Evolutionary conservation across 495 filamentous ascomycete genomes (phyloP).

Genomic region (Penicillium canariense): DNA sequence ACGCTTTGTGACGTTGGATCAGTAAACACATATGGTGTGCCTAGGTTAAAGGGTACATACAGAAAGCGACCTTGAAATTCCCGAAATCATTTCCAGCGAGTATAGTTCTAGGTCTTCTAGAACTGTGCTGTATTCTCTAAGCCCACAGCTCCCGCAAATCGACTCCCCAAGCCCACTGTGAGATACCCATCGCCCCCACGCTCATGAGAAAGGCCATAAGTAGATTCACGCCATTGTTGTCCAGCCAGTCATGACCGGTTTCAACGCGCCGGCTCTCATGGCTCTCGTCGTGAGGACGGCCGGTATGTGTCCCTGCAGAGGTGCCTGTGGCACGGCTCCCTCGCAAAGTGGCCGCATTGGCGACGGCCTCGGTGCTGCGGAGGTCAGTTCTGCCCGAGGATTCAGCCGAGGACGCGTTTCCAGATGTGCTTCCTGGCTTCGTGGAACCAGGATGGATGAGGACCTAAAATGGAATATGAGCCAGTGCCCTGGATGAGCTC

Average conservation of each 20-base stretch:
- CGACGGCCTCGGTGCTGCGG: constrained; percentile 30
- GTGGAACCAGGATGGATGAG: constrained; percentile 38
- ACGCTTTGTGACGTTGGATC: too few relatives aligned
- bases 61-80: not conserved
- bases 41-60: not conserved
- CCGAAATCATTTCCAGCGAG: not conserved
- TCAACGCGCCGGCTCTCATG: constrained; percentile 70
- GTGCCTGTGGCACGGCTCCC: constrained; percentile 20
- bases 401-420: not conserved
- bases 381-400: constrained; percentile 13
- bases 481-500: not conserved
- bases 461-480: constrained; percentile 28
- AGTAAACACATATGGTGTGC: not conserved
- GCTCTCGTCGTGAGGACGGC: constrained; percentile 28
- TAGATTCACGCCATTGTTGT: constrained; percentile 93
- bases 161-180: constrained; percentile 41
- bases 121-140: not conserved
- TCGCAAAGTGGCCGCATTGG: constrained; percentile 35
- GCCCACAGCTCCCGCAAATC: constrained; percentile 18
- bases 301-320: constrained; percentile 11
- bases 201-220: constrained; percentile 85
- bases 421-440: constrained; percentile 6
- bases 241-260: constrained; percentile 72
- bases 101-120: not conserved
- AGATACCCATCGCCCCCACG: constrained; percentile 67